A percentile compares a stretch with the other conserved stretches of the same genome.
Conservation (phyloP, 2,329 filamentous ascomycete species). For the Penicillium sumatraense region DNA sequence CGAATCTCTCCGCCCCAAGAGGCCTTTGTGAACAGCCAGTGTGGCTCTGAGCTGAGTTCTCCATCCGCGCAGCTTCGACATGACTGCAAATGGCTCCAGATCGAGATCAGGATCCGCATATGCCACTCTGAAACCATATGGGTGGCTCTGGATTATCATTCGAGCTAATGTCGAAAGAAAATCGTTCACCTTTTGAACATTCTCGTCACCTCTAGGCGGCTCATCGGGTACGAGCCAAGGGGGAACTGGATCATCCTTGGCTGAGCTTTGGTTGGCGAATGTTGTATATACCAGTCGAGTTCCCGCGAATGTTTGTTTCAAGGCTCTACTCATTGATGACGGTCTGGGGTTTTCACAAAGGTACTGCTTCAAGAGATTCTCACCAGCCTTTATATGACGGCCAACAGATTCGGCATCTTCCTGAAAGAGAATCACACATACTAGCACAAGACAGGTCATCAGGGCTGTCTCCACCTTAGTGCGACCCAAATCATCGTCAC, state of each 20-base stretch:
- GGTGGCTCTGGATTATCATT: background rate
- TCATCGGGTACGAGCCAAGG: background rate
- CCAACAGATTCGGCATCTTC: conserved; percentile 6
- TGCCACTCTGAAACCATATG: background rate
- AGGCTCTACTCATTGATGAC: background rate
- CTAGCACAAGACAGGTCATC: conserved; percentile 20
- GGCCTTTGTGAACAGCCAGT: background rate
- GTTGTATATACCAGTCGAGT: background rate
- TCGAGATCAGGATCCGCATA: background rate
- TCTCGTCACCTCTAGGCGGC: background rate
- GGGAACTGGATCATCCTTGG: background rate
- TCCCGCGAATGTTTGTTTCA: background rate
- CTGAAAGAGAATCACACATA: conserved; percentile 21
- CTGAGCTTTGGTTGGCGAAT: background rate
- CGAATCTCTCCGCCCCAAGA: background rate
- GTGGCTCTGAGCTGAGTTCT: background rate
- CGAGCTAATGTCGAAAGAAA: background rate
- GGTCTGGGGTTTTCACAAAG: background rate
- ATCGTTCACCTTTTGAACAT: background rate
- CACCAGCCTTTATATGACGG: background rate
- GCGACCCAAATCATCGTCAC: background rate
- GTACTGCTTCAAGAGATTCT: background rate
- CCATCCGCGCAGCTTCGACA: background rate
- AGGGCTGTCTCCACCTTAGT: conserved; percentile 17
- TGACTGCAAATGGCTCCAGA: background rate